Evolutionary conservation across 306 rosid species (phyloP).

Genomic region (Trichosanthes truncata): DNA sequence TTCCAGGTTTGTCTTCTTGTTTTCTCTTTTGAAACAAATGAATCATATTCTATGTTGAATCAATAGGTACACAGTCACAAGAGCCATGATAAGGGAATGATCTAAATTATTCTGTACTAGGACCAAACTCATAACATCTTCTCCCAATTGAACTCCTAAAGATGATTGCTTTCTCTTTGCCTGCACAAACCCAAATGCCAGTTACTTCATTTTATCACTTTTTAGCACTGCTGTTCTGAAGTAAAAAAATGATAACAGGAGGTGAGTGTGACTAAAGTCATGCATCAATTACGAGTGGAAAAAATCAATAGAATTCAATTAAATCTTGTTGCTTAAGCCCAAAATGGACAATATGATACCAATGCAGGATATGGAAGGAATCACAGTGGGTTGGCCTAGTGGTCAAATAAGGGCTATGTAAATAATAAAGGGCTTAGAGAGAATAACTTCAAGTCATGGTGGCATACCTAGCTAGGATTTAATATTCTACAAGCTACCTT

Average conservation of each 20-base stretch:
- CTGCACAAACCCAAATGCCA: slow-evolving; percentile 22
- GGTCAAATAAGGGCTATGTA: no score
- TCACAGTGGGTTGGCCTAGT: neutral
- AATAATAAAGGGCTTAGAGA: neutral
- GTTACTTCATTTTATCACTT: slow-evolving; percentile 13
- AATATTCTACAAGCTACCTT: no score
- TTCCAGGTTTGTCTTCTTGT: neutral
- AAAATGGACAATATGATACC: neutral
- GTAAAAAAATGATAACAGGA: neutral
- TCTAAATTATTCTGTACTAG: slow-evolving; percentile 22
- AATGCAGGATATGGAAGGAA: neutral
- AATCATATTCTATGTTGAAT: slow-evolving; percentile 20
- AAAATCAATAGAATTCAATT: neutral
- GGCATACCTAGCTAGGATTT: no score
- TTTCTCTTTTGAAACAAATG: neutral
- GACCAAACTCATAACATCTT: slow-evolving; percentile 27
- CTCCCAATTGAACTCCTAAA: slow-evolving; percentile 47
- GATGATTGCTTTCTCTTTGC: slow-evolving; percentile 49
- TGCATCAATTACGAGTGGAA: neutral
- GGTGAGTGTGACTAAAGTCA: neutral
- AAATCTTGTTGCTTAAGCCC: neutral
- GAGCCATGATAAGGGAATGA: slow-evolving; percentile 32
- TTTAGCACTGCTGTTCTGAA: slow-evolving; percentile 10
- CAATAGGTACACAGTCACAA: slow-evolving; percentile 28
- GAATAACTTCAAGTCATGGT: no score